A percentile compares a stretch with the other conserved stretches of the same genome.
Evolutionary conservation across 257 asterid species (phyloP).

Genomic region (Buddleja alternifolia): DNA sequence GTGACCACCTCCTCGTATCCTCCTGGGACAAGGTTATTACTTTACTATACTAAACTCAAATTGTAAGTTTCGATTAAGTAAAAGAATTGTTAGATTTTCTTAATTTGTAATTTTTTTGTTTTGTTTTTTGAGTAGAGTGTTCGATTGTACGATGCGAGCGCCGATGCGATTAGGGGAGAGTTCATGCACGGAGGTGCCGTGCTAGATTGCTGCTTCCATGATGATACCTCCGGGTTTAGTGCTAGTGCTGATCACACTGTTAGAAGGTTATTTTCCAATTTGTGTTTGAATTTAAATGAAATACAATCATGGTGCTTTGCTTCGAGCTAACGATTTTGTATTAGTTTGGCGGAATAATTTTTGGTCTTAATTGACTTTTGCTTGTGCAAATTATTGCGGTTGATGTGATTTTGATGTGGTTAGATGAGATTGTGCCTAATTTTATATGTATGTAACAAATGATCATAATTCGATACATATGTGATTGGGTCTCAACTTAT

Average conservation of each 20-base stretch:
- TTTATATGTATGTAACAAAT: too few relatives aligned
- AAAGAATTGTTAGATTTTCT: too few relatives aligned
- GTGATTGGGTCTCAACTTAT: neutral
- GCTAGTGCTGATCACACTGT: slow-evolving; percentile 83
- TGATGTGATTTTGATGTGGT: too few relatives aligned
- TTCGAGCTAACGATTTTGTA: neutral
- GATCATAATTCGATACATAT: neutral
- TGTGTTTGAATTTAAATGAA: neutral
- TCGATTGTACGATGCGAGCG: slow-evolving; percentile 88
- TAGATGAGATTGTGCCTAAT: too few relatives aligned
- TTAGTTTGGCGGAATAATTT: neutral
- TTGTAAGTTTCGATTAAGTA: too few relatives aligned
- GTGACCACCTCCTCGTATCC: slow-evolving; percentile 67
- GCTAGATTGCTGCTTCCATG: slow-evolving; percentile 92
- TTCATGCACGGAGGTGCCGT: slow-evolving; percentile 85
- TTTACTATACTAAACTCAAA: too few relatives aligned
- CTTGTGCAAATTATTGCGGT: neutral
- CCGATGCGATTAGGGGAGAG: slow-evolving; percentile 77
- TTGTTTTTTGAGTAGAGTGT: slow-evolving; percentile 48
- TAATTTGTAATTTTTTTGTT: neutral
- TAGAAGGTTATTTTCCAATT: slow-evolving; percentile 54
- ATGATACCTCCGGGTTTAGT: slow-evolving; percentile 88
- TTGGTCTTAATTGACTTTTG: neutral
- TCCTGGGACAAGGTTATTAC: slow-evolving; percentile 70
- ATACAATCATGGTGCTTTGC: too few relatives aligned